Evolutionary conservation across 768 basidiomycete genomes (phyloP), one percentile per base, ranked within the genome.

Genomic region (Gyrodon lividus): DNA sequence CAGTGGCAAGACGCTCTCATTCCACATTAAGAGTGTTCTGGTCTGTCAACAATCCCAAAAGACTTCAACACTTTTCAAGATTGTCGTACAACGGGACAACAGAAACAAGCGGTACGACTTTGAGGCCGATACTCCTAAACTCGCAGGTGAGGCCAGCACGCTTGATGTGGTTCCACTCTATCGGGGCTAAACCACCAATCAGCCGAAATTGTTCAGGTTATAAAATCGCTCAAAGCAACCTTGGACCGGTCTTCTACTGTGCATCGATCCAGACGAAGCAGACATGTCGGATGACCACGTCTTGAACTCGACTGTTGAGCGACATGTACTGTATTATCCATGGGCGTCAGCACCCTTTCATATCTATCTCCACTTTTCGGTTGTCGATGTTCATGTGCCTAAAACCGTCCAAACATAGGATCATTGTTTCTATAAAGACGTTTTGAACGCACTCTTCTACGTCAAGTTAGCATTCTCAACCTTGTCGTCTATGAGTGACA

Each of bases 91-190:
- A 63, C 75, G 89, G 56, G 79, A 82, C 33, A 78, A 79, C 38
- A 77, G 83, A 37, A 87, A 86, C 59, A 99, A 98, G 76, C 77
- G 93, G 34, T 98, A 98, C 65, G 96, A 98, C 61, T 98, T 97
- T 65, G 97, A 99, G 71, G 96, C 94, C 0, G 95, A 96, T 69
- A 92, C 74, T 58, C 77, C 88, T 2, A 87, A 84, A 67, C 64
- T 84, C 50, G 92, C 95, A 42, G 79, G 90, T 89, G 63, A 60
- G 88, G 19, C 10, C 14, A 22, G 26, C 7, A 6, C 19, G 14
- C 41, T 33, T 40, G 35, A 16, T 14, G 17, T 43, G 14, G 14
- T 3, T 42, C 33, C 17, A 16, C 24, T 43, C 16, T 20, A 48
- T 20, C 33, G 54, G 50, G 38, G 47, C 22, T 23, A 57, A 43